Evolutionary conservation across 1,139 yeast species (phyloP).

Genomic region (Lipomyces yarrowii): DNA sequence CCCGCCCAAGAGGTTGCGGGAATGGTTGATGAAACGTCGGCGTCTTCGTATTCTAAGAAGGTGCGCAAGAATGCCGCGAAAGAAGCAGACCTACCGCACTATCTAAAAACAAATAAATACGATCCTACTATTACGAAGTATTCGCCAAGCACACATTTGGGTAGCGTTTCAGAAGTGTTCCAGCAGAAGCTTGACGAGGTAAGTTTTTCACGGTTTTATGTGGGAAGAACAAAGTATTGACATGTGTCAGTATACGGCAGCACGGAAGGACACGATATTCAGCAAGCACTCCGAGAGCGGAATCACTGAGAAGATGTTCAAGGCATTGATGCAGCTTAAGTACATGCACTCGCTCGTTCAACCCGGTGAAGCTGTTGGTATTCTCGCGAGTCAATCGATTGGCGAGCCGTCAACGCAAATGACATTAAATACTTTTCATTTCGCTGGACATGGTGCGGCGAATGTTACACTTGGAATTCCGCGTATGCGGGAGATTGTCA

Average conservation of each 20-base stretch:
- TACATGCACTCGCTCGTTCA: slow-evolving; percentile 93
- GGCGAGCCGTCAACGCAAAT: slow-evolving; percentile 99
- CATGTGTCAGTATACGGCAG: slow-evolving; percentile 10
- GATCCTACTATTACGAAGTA: slow-evolving; percentile 88
- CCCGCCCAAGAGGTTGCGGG: slow-evolving; percentile 78
- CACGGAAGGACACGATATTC: slow-evolving; percentile 48
- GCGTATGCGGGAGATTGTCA: slow-evolving; percentile 99
- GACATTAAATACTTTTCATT: slow-evolving; percentile 99
- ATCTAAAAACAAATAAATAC: slow-evolving; percentile 63
- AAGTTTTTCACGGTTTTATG: background rate
- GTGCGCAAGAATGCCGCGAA: slow-evolving; percentile 73
- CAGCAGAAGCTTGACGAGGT: slow-evolving; percentile 69
- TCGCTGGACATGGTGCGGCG: slow-evolving; percentile 99
- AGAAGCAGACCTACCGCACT: slow-evolving; percentile 64
- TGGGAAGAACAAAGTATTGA: background rate
- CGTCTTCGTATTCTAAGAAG: slow-evolving; percentile 79
- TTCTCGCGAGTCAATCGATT: slow-evolving; percentile 95
- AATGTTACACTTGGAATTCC: slow-evolving; percentile 99
- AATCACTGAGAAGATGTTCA: slow-evolving; percentile 81
- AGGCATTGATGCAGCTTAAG: slow-evolving; percentile 96
- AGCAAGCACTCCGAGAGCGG: slow-evolving; percentile 52
- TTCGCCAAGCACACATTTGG: slow-evolving; percentile 87
- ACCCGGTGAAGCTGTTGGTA: slow-evolving; percentile 99
- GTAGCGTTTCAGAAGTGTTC: slow-evolving; percentile 90
- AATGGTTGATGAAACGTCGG: slow-evolving; percentile 79